These are phyloP conservation scores for Tephrocybe rancida DNA, from an alignment of 768 basidiomycete species.

Conservation along the genomic window DNA sequence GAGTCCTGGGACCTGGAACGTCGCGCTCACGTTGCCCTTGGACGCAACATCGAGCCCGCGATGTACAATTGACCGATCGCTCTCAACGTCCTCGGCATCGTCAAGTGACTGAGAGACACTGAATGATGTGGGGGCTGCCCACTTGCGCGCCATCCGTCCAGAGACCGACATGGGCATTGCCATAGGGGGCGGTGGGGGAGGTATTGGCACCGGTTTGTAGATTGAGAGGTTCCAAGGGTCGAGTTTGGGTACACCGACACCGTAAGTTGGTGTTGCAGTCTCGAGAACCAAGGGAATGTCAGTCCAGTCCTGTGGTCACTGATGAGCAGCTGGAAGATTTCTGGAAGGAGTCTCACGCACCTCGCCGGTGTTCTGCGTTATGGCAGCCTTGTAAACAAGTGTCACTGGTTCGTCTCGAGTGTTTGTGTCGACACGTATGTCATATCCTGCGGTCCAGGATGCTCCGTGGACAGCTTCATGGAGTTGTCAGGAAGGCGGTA, in stretches of 20 bases:
- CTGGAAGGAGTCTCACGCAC: conserved; percentile 17
- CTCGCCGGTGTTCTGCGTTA: conserved; percentile 45
- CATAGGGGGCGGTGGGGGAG: too few species aligned
- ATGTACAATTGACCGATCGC: neutral
- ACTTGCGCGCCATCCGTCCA: too few species aligned
- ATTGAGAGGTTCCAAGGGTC: conserved; percentile 36
- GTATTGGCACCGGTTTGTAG: neutral
- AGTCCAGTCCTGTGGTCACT: conserved; percentile 44
- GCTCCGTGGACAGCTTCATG: conserved; percentile 9
- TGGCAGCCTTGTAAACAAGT: conserved; percentile 40
- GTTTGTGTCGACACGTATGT: conserved; percentile 40
- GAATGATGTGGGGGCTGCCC: too few species aligned
- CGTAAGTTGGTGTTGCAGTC: conserved; percentile 44
- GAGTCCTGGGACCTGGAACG: conserved; percentile 27
- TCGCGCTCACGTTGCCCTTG: conserved; percentile 26
- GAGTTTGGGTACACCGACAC: conserved; percentile 36
- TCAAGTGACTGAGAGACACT: too few species aligned
- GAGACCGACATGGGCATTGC: too few species aligned
- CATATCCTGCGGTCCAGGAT: conserved; percentile 37
- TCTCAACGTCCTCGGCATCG: too few species aligned
- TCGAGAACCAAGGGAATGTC: conserved; percentile 45
- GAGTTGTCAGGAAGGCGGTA: too few species aligned
- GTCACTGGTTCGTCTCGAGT: conserved; percentile 32
- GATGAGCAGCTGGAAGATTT: too few species aligned
- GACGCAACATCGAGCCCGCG: conserved; percentile 8